Percentiles rank a stretch among this genome's conserved stretches.
phyloP scores from a whole-genome alignment of 2,329 filamentous ascomycete species.

The Dactylonectria estremocensis region DNA sequence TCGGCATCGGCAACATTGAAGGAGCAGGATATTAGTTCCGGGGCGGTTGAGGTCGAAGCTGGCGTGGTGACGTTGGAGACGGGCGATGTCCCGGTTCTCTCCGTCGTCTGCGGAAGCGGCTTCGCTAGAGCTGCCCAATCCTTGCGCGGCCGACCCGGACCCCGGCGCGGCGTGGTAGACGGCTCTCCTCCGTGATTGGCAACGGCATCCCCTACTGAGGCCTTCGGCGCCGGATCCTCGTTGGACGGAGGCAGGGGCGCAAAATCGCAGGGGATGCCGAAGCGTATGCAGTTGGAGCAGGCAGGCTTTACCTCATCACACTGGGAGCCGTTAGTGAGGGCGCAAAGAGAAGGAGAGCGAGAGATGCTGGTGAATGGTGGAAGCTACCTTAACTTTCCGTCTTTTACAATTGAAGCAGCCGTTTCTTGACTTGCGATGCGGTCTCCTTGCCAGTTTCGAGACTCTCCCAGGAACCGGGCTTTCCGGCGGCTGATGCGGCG shows the following conservation, averaged over 20 bases:
- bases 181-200: slow-evolving; percentile 37
- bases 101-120: slow-evolving; percentile 35
- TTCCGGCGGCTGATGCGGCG: slow-evolving; percentile 44
- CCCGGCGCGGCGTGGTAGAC: slow-evolving; percentile 43
- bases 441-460: slow-evolving; percentile 48
- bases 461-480: slow-evolving; percentile 45
- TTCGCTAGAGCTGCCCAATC: slow-evolving; percentile 48
- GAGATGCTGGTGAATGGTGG: background rate
- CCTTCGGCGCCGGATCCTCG: slow-evolving; percentile 38
- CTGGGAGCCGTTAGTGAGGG: slow-evolving; percentile 33
- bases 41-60: slow-evolving; percentile 41
- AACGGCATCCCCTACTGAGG: slow-evolving; percentile 32
- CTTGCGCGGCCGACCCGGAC: slow-evolving; percentile 50
- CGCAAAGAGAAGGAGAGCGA: slow-evolving; percentile 1
- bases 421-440: slow-evolving; percentile 51
- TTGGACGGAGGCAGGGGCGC: slow-evolving; percentile 39
- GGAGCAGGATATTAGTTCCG: slow-evolving; percentile 41
- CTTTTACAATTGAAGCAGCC: slow-evolving; percentile 53
- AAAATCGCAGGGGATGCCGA: slow-evolving; percentile 50
- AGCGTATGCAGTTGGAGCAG: slow-evolving; percentile 52
- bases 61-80: slow-evolving; percentile 42
- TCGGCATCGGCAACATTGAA: slow-evolving; percentile 50
- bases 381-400: slow-evolving; percentile 51
- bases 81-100: slow-evolving; percentile 45
- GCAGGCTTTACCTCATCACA: slow-evolving; percentile 53